Percentiles rank a stretch among this genome's conserved stretches.
These are phyloP conservation scores for Plasmodium yoelii DNA, from an alignment of 169 alveolate genomes.

Conservation along the genomic window DNA sequence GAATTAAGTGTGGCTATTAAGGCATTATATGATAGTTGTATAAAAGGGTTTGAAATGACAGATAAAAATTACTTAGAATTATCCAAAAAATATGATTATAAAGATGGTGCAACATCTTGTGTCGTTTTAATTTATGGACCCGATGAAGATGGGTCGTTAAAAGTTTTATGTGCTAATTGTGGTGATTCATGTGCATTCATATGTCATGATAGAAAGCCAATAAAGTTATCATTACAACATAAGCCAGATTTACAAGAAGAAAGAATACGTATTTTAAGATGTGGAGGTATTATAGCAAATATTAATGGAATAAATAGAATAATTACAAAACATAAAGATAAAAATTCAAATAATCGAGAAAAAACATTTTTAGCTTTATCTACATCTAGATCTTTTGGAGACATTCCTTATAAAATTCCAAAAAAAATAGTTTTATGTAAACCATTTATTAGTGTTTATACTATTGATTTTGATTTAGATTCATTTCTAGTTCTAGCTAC, in stretches of 20 bases:
- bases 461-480: constrained; percentile 82
- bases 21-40: constrained; percentile 76
- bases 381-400: constrained; percentile 85
- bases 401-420: constrained; percentile 78
- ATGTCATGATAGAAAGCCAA: constrained; percentile 79
- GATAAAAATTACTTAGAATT: constrained; percentile 84
- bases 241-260: constrained; percentile 84
- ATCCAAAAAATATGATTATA: constrained; percentile 72
- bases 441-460: constrained; percentile 81
- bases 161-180: constrained; percentile 81
- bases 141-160: constrained; percentile 80
- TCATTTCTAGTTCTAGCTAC: constrained; percentile 80
- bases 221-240: constrained; percentile 79
- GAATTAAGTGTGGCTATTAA: constrained; percentile 71
- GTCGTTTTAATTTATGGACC: constrained; percentile 83
- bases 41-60: constrained; percentile 86
- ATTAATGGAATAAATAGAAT: constrained; percentile 82
- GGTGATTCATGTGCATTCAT: constrained; percentile 86
- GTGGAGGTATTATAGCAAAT: constrained; percentile 83
- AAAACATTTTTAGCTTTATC: constrained; percentile 78
- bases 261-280: constrained; percentile 77
- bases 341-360: constrained; percentile 18
- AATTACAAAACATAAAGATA: constrained; percentile 49
- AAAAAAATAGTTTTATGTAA: constrained; percentile 79
- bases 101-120: constrained; percentile 80